phyloP scores from a whole-genome alignment of 108 stramenopile species.

The Halocafeteria seosinensis region DNA sequence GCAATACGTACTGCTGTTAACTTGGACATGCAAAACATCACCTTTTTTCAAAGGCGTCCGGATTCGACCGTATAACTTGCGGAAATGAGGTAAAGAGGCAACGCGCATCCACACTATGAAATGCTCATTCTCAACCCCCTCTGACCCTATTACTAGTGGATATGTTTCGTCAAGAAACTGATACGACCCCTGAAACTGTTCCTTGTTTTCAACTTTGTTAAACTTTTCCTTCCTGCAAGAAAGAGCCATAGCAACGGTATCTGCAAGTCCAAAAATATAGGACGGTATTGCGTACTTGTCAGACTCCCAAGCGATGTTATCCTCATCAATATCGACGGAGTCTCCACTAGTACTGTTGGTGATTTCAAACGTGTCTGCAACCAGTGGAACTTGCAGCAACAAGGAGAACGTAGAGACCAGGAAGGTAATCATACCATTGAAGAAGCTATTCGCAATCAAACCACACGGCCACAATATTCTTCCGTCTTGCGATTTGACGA shows the following conservation, averaged over 20 bases:
- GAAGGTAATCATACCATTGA: slow-evolving; percentile 85
- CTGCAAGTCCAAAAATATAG: too few relatives aligned
- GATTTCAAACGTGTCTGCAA: background rate
- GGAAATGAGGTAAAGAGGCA: slow-evolving; percentile 70
- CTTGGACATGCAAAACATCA: slow-evolving; percentile 42
- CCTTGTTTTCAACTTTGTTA: slow-evolving; percentile 30
- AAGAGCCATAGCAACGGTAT: too few relatives aligned
- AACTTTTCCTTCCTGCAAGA: too few relatives aligned
- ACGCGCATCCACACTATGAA: slow-evolving; percentile 98
- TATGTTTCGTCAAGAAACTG: slow-evolving; percentile 38
- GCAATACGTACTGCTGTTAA: slow-evolving; percentile 52
- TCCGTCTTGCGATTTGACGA: background rate
- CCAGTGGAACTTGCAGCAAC: too few relatives aligned
- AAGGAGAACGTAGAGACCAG: too few relatives aligned
- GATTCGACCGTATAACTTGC: slow-evolving; percentile 88
- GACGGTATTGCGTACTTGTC: too few relatives aligned
- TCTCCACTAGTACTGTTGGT: too few relatives aligned
- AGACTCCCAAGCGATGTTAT: slow-evolving; percentile 83
- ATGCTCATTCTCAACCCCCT: slow-evolving; percentile 54
- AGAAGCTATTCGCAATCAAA: slow-evolving; percentile 85
- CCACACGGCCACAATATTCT: slow-evolving; percentile 79
- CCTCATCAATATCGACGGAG: slow-evolving; percentile 48
- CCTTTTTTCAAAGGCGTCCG: slow-evolving; percentile 55
- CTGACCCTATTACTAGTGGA: slow-evolving; percentile 10
- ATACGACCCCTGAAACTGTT: too few relatives aligned